Percentiles rank a stretch among this genome's conserved stretches.
These are phyloP conservation scores for Plasmodium yoelii DNA, from an alignment of 169 alveolate genomes.

Conservation along the genomic window DNA sequence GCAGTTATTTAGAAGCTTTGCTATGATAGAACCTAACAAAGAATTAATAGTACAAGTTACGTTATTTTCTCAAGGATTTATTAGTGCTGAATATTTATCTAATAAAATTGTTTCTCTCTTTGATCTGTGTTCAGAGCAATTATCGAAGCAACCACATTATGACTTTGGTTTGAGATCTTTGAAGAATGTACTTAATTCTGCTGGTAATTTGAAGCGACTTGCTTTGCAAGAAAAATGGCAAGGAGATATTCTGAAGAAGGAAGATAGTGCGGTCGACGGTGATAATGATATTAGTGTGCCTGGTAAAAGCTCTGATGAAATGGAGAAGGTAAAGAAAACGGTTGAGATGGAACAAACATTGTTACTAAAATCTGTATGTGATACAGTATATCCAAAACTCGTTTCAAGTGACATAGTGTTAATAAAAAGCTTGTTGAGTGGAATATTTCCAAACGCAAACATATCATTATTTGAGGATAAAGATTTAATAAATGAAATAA, in stretches of 20 bases:
- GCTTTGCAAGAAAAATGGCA: slow-evolving; percentile 85
- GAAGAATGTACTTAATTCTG: slow-evolving; percentile 94
- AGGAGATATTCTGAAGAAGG: slow-evolving; percentile 84
- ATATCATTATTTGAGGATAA: slow-evolving; percentile 92
- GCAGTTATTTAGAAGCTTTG: slow-evolving; percentile 94
- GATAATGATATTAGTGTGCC: slow-evolving; percentile 12
- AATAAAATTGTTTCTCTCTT: slow-evolving; percentile 95
- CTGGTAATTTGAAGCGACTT: slow-evolving; percentile 94
- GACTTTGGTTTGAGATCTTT: slow-evolving; percentile 99
- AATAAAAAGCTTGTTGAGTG: slow-evolving; percentile 91
- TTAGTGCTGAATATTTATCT: slow-evolving; percentile 94
- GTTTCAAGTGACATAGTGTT: slow-evolving; percentile 96
- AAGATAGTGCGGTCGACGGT: slow-evolving; percentile 77
- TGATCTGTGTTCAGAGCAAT: slow-evolving; percentile 94
- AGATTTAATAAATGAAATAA: slow-evolving; percentile 88
- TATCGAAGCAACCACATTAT: slow-evolving; percentile 96
- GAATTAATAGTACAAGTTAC: slow-evolving; percentile 93
- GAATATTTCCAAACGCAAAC: slow-evolving; percentile 97
- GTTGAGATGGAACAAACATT: slow-evolving; percentile 93
- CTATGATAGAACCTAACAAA: slow-evolving; percentile 94
- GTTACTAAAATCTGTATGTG: slow-evolving; percentile 94
- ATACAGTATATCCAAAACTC: slow-evolving; percentile 96
- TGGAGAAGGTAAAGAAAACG: slow-evolving; percentile 42
- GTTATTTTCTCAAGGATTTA: slow-evolving; percentile 96
- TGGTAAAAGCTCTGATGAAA: not conserved